Base-by-base conservation (phyloP, 768 basidiomycete genomes). In the Chiua virens region DNA sequence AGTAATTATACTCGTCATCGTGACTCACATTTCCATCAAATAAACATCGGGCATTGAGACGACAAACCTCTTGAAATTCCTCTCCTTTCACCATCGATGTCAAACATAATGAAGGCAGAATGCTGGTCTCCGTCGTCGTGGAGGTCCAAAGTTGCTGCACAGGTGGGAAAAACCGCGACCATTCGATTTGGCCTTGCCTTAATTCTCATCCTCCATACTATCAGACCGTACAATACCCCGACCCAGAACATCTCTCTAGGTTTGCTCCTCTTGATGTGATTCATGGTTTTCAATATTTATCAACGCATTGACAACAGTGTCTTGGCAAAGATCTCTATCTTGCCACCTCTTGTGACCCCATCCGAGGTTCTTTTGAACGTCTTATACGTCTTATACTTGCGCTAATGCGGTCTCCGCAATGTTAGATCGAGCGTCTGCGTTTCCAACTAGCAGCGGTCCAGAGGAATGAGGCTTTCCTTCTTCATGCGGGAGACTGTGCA, bases 401-500 rank as follows among this genome's bases (percentile, higher is more conserved):
- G 43, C 59, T 73, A 8, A 66, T 59, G 5, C 13, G 17, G 8
- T 21, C 18, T 49, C 27, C 27, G 13, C 47, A 56, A 8, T 18
- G 14, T 37, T 52, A 90, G 90, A 87, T 92, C 64, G 89, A 92
- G 66, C 80, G 92, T 10, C 76, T 98, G 49, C 79, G 92, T 44
- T 77, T 84, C 63, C 92, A 95, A 55, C 75, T 98, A 18, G 73
- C 77, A 30, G 82, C 82, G 32, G 93, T 95, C 3, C 88, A 97
- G 59, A 78, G 78, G 18, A 90, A 92, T 55, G 83, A 95, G 61
- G 93, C 92, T 0, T 98, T 99, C 71, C 77, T 99, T 34, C 79
- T 99, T 3, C 97, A 99, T 55, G 97, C 97, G 1, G 97, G 97
- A 3, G 97, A 99, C 63, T 99, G 97, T 61, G 94, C 92, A n/a